Base-by-base conservation (phyloP, 1,284 basidiomycete genomes). In the Cutaneotrichosporon curvatum region DNA sequence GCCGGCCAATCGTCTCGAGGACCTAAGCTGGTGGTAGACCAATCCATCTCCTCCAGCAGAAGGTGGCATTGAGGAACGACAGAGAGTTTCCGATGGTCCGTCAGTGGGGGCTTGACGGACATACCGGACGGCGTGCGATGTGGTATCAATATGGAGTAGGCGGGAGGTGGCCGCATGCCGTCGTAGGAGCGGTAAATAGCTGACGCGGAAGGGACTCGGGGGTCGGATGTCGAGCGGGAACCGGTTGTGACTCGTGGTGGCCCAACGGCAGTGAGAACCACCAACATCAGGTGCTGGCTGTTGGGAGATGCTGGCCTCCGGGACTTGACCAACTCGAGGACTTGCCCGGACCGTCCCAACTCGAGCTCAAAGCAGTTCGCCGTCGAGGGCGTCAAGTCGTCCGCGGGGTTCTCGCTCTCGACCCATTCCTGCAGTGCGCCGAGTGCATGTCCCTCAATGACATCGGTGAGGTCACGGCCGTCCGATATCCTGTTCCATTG, bases 21-120 rank as follows among this genome's bases (percentile, higher is more conserved):
- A 2, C 65, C 65, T 1, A 66, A 34, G 8, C 42, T 28, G 2
- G 59, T 63, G 19, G 51, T 53, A 1, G 55, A 46, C 65, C 65
- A 68, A 41, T 67, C 62, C 2, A 51, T 51, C 1, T 40, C 20
- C 11, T 63, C 49, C 9, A 67, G 41, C 41, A 60, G 19, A 9
- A 39, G 20, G 50, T 58, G 58, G 36, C 53, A 58, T n/a, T 57
- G 50, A 2, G 41, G 49, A 2, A 53, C 37, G 4, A 48, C 45
- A 9, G 42, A 45, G 2, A 45, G 39, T 18, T 44, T 16, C 23
- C 23, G 41, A 12, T 39, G 35, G 20, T 22, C 12, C 25, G 7
- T 12, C 8, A 8, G 37, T 18, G n/a, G 23, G 16, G 39, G 11
- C 12, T 31, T 3, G 5, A 9, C 8, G 16, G 8, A 14, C 32